Evolutionary conservation across 495 filamentous ascomycete genomes (phyloP).

Genomic region (Penicillium paxilli): DNA sequence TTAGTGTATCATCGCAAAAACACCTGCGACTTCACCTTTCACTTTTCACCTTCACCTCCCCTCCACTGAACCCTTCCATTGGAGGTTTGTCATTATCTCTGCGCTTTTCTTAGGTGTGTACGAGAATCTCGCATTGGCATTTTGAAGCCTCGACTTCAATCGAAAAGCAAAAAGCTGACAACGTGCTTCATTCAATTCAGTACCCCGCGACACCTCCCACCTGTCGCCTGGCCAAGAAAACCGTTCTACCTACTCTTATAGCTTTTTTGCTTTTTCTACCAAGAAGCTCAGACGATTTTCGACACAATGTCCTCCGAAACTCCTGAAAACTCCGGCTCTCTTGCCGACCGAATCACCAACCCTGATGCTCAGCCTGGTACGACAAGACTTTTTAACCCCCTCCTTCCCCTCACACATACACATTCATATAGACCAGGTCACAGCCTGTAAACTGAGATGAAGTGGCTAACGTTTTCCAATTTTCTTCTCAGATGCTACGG

Average conservation of each 20-base stretch:
- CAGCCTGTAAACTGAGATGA: not conserved
- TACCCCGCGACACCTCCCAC: not conserved
- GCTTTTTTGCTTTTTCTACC: too few species aligned
- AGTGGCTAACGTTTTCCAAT: conserved; percentile 8
- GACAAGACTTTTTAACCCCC: not conserved
- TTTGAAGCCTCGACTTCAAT: not conserved
- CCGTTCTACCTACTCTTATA: too few species aligned
- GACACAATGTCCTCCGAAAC: conserved; percentile 39
- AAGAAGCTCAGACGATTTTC: too few species aligned
- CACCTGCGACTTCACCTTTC: not conserved
- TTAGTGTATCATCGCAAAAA: not conserved
- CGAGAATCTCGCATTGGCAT: not conserved
- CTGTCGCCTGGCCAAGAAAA: not conserved
- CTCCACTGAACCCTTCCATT: not conserved
- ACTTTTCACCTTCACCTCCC: not conserved
- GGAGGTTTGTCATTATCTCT: not conserved
- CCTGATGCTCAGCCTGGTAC: conserved; percentile 27
- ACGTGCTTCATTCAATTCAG: not conserved
- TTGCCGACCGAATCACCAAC: conserved; percentile 64
- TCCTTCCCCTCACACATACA: not conserved
- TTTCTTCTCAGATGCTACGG: conserved; percentile 22
- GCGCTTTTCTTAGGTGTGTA: not conserved
- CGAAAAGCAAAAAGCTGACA: not conserved
- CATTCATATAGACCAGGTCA: not conserved
- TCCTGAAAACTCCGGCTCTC: conserved; percentile 38